Evolutionary conservation across 2,329 filamentous ascomycete species (phyloP), one percentile per base, ranked within the genome.

Genomic region (Diaporthe citrichinensis): DNA sequence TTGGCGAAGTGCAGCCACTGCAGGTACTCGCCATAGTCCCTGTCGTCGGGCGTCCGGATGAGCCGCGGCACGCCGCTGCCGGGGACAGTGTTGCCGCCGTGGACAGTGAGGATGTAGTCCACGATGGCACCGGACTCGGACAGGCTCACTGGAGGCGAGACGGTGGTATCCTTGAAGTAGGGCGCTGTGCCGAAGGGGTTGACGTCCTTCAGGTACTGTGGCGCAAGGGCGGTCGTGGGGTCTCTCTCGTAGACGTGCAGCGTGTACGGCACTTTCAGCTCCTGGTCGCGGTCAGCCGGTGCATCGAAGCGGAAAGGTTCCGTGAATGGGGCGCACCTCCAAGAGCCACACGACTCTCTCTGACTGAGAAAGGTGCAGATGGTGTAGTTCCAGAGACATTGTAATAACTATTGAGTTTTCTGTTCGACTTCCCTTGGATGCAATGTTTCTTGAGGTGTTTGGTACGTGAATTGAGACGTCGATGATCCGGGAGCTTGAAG

Each of bases 321-420:
- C 7, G 25, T 41, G 20, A 12, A 28, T 1, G n/a, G 5, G n/a
- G 17, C 73, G n/a, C 20, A 76, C 75, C 81, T 94, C 92, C 81
- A 90, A 90, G 61, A 93, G 88, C 88, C 90, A 93, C 79, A 89
- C 83, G 71, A 93, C 86, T 55, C 92, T 90, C 81, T 93, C 91
- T 49, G 91, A 92, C 80, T 93, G 91, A 15, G 90, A 91, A 80
- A 86, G 79, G 61, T 86, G 84, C n/a, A 91, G 87, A 78, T 91
- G 89, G 79, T 91, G 89, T 28, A 90, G 78, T 41, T 81, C 82
- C 58, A 89, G 81, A 58, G 59, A 72, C 78, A 76, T 78, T 5
- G 12, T 34, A n/a, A n/a, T 49, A 17, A 9, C 20, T 20, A 14
- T 3, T 51, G 9, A 25, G 28, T 10, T 25, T 23, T 41, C 49